Evolutionary conservation across 257 asterid species (phyloP).

Genomic region (Jasminum sambac): DNA sequence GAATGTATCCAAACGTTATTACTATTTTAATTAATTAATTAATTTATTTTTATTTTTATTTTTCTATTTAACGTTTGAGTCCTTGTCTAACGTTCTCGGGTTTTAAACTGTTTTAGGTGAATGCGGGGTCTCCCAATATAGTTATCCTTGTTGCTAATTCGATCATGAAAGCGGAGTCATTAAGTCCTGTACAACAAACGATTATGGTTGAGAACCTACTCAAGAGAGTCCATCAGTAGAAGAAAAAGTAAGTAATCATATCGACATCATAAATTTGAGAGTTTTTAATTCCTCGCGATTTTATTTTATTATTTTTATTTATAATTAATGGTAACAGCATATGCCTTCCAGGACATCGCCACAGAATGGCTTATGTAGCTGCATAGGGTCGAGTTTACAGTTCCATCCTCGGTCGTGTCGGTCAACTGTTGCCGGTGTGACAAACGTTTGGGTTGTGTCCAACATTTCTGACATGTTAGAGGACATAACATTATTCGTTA

Average conservation of each 20-base stretch:
- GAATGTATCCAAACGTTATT: slow-evolving; percentile 16
- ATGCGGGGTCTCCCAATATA: slow-evolving; percentile 63
- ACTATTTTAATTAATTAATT: slow-evolving; percentile 8
- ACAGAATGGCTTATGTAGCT: not conserved
- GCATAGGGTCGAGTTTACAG: not conserved
- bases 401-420: not conserved
- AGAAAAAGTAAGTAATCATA: too few species aligned
- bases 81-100: slow-evolving; percentile 5
- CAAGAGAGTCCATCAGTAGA: slow-evolving; percentile 56
- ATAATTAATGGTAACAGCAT: not conserved
- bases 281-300: not conserved
- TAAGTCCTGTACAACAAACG: slow-evolving; percentile 82
- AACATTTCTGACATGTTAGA: not conserved
- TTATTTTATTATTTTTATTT: not conserved
- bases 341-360: not conserved
- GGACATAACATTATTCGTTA: not conserved
- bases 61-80: not conserved
- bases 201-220: slow-evolving; percentile 78
- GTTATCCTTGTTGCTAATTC: slow-evolving; percentile 81
- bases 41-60: too few species aligned
- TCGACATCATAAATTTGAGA: not conserved
- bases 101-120: slow-evolving; percentile 48
- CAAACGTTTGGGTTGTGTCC: not conserved
- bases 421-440: not conserved
- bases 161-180: slow-evolving; percentile 71